A percentile compares a stretch with the other conserved stretches of the same genome.
Conservation (phyloP, 1,284 basidiomycete genomes). For the Mycena sp. region DNA sequence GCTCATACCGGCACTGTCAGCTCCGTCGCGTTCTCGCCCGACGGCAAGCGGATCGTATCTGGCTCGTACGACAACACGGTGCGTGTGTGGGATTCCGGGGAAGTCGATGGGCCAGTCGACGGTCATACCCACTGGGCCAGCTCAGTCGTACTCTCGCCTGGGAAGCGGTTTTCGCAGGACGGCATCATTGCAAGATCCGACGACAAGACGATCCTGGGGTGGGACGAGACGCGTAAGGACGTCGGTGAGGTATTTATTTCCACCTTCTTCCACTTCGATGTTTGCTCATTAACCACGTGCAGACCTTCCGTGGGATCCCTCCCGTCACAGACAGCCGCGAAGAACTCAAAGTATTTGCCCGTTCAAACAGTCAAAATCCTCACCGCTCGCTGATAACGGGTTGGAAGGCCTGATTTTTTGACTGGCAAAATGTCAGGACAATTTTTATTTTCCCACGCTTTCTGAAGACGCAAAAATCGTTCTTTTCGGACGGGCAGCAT, state of each 20-base stretch:
- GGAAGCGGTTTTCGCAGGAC: conserved; percentile 25
- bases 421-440: too few relatives aligned
- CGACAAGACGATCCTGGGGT: conserved; percentile 1
- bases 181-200: conserved; percentile 5
- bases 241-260: background rate
- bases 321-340: too few relatives aligned
- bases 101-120: background rate
- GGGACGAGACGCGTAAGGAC: background rate
- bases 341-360: too few relatives aligned
- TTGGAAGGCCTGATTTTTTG: too few relatives aligned
- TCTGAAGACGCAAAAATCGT: too few relatives aligned
- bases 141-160: conserved; percentile 32
- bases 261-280: too few relatives aligned
- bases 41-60: conserved; percentile 24
- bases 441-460: too few relatives aligned
- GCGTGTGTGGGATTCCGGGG: background rate
- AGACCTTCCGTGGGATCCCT: too few relatives aligned
- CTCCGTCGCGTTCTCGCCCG: conserved; percentile 31
- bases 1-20: background rate
- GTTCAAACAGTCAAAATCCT: too few relatives aligned
- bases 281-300: too few relatives aligned
- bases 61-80: too few relatives aligned
- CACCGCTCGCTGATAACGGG: background rate
- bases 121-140: background rate
- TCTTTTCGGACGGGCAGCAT: too few relatives aligned